These are phyloP conservation scores for Candida nitratophila DNA, from an alignment of 805 yeast genomes.

Conservation along the genomic window DNA sequence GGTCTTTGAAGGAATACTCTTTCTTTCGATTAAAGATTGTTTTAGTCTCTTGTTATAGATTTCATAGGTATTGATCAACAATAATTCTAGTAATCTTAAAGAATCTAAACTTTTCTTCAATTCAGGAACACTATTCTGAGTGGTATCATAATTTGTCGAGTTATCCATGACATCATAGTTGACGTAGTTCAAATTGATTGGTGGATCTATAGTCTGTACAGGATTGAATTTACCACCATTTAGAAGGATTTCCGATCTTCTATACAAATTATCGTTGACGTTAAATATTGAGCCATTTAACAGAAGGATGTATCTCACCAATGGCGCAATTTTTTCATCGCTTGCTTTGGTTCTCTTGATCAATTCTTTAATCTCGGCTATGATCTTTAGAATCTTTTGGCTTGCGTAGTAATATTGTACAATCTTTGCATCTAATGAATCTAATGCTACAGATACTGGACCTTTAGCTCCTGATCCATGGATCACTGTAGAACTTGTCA, in stretches of 20 bases:
- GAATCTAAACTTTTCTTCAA: conserved; percentile 20
- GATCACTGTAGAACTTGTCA: too few species aligned
- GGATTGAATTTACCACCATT: conserved; percentile 36
- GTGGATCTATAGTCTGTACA: conserved; percentile 31
- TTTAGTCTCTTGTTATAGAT: conserved; percentile 19
- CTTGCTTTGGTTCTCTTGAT: conserved; percentile 12
- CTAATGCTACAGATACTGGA: conserved; percentile 20
- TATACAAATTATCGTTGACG: conserved; percentile 30
- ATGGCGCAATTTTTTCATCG: conserved; percentile 21
- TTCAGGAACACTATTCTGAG: conserved; percentile 23
- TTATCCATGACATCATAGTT: conserved; percentile 28
- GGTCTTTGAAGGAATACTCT: conserved; percentile 2
- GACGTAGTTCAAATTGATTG: conserved; percentile 28
- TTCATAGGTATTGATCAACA: conserved; percentile 22
- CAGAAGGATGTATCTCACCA: conserved; percentile 27
- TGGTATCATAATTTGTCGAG: conserved; percentile 24
- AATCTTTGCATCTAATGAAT: conserved; percentile 47
- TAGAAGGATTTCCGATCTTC: conserved; percentile 30
- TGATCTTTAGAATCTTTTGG: conserved; percentile 33
- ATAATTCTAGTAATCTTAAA: conserved; percentile 18
- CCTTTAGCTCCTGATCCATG: neutral
- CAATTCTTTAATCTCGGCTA: conserved; percentile 26
- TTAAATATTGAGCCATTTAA: conserved; percentile 35
- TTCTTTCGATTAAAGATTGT: conserved; percentile 18
- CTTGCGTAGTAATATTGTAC: conserved; percentile 53